Base-by-base conservation (phyloP, 2,329 filamentous ascomycete species). In the Beauveria rudraprayagi region DNA sequence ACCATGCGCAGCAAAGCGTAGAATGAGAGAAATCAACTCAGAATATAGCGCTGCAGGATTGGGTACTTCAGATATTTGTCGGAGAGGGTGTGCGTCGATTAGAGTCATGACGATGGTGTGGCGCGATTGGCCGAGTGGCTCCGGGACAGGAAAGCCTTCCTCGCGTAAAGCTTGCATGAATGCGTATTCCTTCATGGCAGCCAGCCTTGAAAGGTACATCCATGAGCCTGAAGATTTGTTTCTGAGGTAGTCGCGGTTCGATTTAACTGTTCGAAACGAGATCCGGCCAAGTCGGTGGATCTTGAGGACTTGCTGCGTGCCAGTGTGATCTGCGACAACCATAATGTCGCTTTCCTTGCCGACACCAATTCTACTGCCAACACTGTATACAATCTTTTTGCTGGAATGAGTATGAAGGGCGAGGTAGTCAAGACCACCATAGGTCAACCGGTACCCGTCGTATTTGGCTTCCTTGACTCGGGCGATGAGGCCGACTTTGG, bases 291-390 rank as follows among this genome's bases (percentile, higher is more conserved):
- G 82, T 52, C 94, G 87, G 76, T 99, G 94, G 69, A 99, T 96
- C 78, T 99, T 99, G 66, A 99, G 82, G 17, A 99, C 89, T 63
- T 84, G 81, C 72, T 97, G 92, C 22, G 79, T 78, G 62, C 91
- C 92, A 6, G 81, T 82, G 57, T 91, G 82, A 69, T 92, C 86
- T 60, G 94, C 93, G 54, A 96, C 92, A 62, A 97, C 88, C 74
- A 95, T 90, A 70, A 99, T 97, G 71, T 99, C 94, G 67, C 91
- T 96, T 77, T 99, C 94, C 74, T 99, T 99, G 59, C 94, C 94
- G 3, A 97, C 92, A 53, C 95, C 94, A 66, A 99, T 91, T 70
- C 95, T 90, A 73, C 89, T 94, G 58, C 94, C 94, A 4, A 97
- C 91, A 67, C 90, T 95, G 82, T 96, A 97, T 46, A 97, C 83